Evolutionary conservation across 805 yeast genomes (phyloP).

Genomic region (Candida schatavii): DNA sequence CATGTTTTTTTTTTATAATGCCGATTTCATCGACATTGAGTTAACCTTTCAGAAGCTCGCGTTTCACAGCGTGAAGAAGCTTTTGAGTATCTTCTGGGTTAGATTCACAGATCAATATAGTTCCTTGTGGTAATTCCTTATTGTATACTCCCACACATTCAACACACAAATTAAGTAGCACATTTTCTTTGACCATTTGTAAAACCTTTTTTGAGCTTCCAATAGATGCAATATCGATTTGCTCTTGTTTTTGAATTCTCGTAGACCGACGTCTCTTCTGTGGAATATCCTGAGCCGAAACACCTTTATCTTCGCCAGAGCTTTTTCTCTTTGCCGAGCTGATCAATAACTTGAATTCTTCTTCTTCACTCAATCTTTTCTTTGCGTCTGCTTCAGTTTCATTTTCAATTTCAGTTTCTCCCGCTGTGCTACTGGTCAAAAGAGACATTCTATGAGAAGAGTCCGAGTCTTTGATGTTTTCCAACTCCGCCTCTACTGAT

Average conservation of each 20-base stretch:
- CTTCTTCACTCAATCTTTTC: conserved; percentile 5
- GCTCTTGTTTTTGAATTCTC: conserved; percentile 6
- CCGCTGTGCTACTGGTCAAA: background rate
- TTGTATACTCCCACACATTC: conserved; percentile 3
- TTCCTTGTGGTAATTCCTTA: conserved; percentile 3
- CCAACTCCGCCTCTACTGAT: background rate
- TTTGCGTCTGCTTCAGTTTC: background rate
- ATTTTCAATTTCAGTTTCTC: background rate
- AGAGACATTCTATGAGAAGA: conserved; percentile 1
- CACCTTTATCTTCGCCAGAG: background rate
- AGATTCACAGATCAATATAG: conserved; percentile 1
- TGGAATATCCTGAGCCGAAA: background rate
- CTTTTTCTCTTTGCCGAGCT: conserved; percentile 2
- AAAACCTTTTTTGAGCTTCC: conserved; percentile 4
- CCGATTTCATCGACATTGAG: no score
- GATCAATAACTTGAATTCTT: conserved; percentile 2
- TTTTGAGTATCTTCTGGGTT: conserved; percentile 1
- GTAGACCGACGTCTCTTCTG: conserved; percentile 6
- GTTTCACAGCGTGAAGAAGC: conserved; percentile 1
- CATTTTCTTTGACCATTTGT: conserved; percentile 3
- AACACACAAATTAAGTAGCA: conserved; percentile 3
- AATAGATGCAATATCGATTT: background rate
- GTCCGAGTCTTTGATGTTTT: background rate
- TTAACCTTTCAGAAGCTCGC: background rate
- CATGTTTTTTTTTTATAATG: background rate